A percentile compares a stretch with the other conserved stretches of the same genome.
These are phyloP conservation scores for Populus nigra DNA, from an alignment of 345 rosid genomes.

Conservation along the genomic window DNA sequence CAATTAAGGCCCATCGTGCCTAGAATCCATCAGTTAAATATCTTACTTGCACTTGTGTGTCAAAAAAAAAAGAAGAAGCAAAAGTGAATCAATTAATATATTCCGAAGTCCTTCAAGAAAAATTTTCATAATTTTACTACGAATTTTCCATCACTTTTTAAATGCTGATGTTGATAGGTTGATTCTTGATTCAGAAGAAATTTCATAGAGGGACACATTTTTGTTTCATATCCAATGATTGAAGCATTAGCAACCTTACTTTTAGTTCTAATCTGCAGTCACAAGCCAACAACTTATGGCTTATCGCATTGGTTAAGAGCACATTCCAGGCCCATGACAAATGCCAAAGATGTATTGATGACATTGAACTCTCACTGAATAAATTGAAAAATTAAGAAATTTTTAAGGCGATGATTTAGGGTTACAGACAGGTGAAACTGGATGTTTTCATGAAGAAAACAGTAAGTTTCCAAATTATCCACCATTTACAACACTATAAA, in stretches of 20 bases:
- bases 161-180: background rate
- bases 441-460: background rate
- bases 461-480: background rate
- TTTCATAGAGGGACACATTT: background rate
- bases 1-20: background rate
- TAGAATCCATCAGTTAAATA: background rate
- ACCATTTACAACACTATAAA: background rate
- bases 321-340: background rate
- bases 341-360: background rate
- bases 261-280: background rate
- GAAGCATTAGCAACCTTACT: background rate
- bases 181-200: background rate
- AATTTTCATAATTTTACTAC: background rate
- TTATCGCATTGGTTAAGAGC: background rate
- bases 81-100: background rate
- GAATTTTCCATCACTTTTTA: background rate
- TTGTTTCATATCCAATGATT: background rate
- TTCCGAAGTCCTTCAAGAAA: background rate
- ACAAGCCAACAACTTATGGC: background rate
- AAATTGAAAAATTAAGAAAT: background rate
- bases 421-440: background rate
- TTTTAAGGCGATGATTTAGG: background rate
- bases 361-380: background rate
- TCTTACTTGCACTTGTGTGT: background rate
- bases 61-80: background rate